Percentiles rank a stretch among this genome's conserved stretches.
Conservation (phyloP, 495 filamentous ascomycete species). For the Diplogelasinospora grovesii region DNA sequence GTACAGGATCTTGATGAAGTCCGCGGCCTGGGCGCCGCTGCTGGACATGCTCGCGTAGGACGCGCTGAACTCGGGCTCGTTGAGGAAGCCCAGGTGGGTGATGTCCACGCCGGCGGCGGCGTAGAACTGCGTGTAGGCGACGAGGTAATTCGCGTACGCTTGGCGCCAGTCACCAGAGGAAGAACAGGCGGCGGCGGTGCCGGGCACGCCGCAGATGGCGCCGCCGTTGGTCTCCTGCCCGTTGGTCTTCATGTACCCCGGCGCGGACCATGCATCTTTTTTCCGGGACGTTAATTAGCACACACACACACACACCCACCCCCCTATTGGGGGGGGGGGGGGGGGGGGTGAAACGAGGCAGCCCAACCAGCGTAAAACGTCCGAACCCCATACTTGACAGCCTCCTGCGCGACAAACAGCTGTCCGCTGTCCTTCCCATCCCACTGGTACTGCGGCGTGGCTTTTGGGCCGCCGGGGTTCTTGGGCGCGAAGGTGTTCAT, state of each 20-base stretch:
- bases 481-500: conserved; percentile 44
- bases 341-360: too few species aligned
- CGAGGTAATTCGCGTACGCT: conserved; percentile 49
- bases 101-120: conserved; percentile 42
- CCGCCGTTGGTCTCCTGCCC: conserved; percentile 45
- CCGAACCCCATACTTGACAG: conserved; percentile 39
- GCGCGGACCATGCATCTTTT: conserved; percentile 43
- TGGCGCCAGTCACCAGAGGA: conserved; percentile 49
- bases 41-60: conserved; percentile 34
- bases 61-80: conserved; percentile 36
- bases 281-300: conserved; percentile 49
- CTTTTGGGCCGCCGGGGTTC: conserved; percentile 36
- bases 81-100: conserved; percentile 42
- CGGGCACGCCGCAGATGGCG: conserved; percentile 46
- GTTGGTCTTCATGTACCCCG: conserved; percentile 54
- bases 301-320: conserved; percentile 53
- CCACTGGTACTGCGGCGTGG: conserved; percentile 40
- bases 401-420: conserved; percentile 46
- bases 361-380: conserved; percentile 50
- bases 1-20: conserved; percentile 36
- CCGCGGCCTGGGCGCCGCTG: conserved; percentile 31
- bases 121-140: conserved; percentile 45
- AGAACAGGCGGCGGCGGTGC: conserved; percentile 36
- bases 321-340: too few species aligned
- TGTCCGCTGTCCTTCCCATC: conserved; percentile 48